Percentiles rank a stretch among this genome's conserved stretches.
Evolutionary conservation across 805 yeast species (phyloP).

Genomic region (Grigorovia jiainica): DNA sequence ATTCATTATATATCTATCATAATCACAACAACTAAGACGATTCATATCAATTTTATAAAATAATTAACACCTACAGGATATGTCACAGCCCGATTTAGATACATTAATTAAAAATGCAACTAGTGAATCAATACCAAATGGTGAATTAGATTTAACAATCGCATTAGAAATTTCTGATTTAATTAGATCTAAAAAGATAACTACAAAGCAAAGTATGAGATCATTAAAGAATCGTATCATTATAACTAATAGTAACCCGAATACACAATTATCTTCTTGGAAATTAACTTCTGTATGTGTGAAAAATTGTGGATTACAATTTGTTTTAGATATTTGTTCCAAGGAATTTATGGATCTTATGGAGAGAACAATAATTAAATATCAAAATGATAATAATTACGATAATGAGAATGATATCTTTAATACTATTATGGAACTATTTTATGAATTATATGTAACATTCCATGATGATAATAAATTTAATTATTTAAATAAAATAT

Average conservation of each 20-base stretch:
- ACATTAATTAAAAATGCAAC: constrained; percentile 67
- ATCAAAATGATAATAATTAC: constrained; percentile 20
- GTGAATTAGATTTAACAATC: constrained; percentile 66
- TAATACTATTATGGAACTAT: constrained; percentile 45
- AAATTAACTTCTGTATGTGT: constrained; percentile 78
- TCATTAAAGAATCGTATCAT: constrained; percentile 67
- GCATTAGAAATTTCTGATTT: constrained; percentile 83
- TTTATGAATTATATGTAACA: constrained; percentile 72
- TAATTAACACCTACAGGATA: no score
- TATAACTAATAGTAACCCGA: constrained; percentile 55
- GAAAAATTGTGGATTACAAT: constrained; percentile 87
- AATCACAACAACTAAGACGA: neutral
- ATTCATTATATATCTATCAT: no score
- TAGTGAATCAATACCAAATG: constrained; percentile 83
- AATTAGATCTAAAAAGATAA: constrained; percentile 70
- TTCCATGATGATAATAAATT: constrained; percentile 60
- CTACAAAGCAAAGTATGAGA: constrained; percentile 77
- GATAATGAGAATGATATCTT: constrained; percentile 39
- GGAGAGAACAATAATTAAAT: constrained; percentile 35
- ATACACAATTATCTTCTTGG: constrained; percentile 64
- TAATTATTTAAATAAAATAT: constrained; percentile 52
- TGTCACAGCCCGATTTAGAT: constrained; percentile 35
- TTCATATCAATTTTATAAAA: no score
- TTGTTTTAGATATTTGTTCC: constrained; percentile 66
- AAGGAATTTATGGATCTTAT: constrained; percentile 81